Evolutionary conservation across 75 land plant genomes (phyloP).

Genomic region (Sequoiadendron giganteum): DNA sequence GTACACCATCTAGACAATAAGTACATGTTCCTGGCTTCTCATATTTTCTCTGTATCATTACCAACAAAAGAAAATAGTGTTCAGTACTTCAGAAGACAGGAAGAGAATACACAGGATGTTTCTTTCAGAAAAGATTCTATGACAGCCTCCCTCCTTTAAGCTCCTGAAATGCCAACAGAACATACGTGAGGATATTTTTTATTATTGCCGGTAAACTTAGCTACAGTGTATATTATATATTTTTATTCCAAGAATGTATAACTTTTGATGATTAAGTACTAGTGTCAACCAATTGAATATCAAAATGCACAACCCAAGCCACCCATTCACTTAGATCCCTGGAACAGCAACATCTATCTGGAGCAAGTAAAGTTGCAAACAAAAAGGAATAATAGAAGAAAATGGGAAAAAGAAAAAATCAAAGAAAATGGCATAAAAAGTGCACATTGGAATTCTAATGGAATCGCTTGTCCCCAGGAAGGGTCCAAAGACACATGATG

Average conservation of each 20-base stretch:
- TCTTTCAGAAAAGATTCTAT: conserved; percentile 4
- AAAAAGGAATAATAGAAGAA: conserved; percentile 1
- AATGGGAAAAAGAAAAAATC: not conserved
- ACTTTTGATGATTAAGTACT: not conserved
- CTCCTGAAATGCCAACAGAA: conserved; percentile 11
- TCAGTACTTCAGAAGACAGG: not conserved
- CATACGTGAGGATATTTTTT: conserved; percentile 3
- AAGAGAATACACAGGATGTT: not conserved
- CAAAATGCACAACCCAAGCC: not conserved
- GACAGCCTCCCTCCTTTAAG: conserved; percentile 7
- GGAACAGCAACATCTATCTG: not conserved
- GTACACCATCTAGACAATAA: conserved; percentile 7
- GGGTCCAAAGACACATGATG: not conserved
- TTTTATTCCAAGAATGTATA: not conserved
- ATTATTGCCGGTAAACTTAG: not conserved
- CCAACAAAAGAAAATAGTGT: not conserved
- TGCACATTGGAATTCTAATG: not conserved
- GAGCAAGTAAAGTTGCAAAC: not conserved
- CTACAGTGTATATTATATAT: not conserved
- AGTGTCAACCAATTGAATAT: not conserved
- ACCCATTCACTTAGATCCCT: not conserved
- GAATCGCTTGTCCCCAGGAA: not conserved
- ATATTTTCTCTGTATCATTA: not conserved
- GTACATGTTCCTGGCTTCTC: conserved; percentile 10
- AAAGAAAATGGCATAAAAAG: not conserved